Base-by-base conservation (phyloP, 148 eudicot genomes). In the Camellia japonica region DNA sequence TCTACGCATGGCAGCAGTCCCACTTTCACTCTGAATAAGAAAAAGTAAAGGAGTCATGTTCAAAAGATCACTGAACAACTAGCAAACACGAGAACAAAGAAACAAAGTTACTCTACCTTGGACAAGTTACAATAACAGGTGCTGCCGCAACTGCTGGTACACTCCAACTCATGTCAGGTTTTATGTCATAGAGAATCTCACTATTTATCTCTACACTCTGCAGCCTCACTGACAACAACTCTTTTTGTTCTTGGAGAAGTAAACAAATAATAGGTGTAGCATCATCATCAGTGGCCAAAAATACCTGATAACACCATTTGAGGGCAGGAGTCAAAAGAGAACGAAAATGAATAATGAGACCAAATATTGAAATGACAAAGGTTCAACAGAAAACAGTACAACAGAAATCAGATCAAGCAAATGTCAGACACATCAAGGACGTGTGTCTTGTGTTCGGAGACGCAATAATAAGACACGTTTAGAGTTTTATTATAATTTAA, bases 91-190 rank as follows among this genome's bases (percentile, higher is more conserved):
- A 42, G 76, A 78, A 72, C 12, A 67, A 68, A 75, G 38, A 42
- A 63, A 43, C 59, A 60, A 54, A 70, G 10, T 41, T 43, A 80
- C 44, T 70, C 49, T 82, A 97, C 99, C 97, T 89, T 73, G 95
- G 93, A 30, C 90, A 92, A 79, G 98, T 91, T 66, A 94, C 98
- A 75, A 85, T 77, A 81, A 97, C 93, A 74, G 98, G 93, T 78
- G 90, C 97, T 44, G 98, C 99, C 64, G 96, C 97, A 86, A 97
- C 84, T 82, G 97, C 98, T 51, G 88, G 89, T 87, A 94, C 82
- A 85, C 90, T 90, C 99, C 99, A 97, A 85, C 97, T 94, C 89
- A 89, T 89, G 77, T 97, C 98, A 75, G 94, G 86, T 86, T 87
- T 88, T 78, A 91, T 90, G 74, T 94, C 99, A 88, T 86, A 85